A percentile compares a stretch with the other conserved stretches of the same genome.
These are phyloP conservation scores for Quercus phellos DNA, from an alignment of 331 rosid genomes.

Conservation along the genomic window DNA sequence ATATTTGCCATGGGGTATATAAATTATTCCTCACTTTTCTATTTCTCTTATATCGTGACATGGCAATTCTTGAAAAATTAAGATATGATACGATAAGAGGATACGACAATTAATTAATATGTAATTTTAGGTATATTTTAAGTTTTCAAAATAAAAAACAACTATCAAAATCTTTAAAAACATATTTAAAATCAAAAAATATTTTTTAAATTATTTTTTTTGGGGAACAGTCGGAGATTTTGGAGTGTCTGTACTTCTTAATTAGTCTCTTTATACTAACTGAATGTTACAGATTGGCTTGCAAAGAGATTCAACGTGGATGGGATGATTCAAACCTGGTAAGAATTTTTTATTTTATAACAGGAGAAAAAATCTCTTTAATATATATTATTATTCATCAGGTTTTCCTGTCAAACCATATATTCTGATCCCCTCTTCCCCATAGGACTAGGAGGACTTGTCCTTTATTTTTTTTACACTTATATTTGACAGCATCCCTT, in stretches of 20 bases:
- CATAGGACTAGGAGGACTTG: neutral
- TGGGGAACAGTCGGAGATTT: too few species aligned
- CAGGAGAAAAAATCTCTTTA: neutral
- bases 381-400: neutral
- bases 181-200: too few species aligned
- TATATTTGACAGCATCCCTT: conserved; percentile 4
- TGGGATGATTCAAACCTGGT: conserved; percentile 74
- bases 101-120: too few species aligned
- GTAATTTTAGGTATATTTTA: too few species aligned
- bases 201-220: too few species aligned
- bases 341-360: conserved; percentile 16
- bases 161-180: too few species aligned
- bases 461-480: neutral
- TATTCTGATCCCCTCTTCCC: neutral
- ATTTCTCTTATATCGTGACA: neutral
- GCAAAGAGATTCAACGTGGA: conserved; percentile 81
- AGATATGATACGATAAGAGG: too few species aligned
- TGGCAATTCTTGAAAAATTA: too few species aligned
- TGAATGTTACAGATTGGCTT: conserved; percentile 60
- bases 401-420: neutral
- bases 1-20: conserved; percentile 87
- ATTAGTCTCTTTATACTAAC: neutral
- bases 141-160: neutral
- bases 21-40: neutral
- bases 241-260: too few species aligned